phyloP scores from a whole-genome alignment of 2,329 filamentous ascomycete genomes.

The Aspergillus hiratsukae region DNA sequence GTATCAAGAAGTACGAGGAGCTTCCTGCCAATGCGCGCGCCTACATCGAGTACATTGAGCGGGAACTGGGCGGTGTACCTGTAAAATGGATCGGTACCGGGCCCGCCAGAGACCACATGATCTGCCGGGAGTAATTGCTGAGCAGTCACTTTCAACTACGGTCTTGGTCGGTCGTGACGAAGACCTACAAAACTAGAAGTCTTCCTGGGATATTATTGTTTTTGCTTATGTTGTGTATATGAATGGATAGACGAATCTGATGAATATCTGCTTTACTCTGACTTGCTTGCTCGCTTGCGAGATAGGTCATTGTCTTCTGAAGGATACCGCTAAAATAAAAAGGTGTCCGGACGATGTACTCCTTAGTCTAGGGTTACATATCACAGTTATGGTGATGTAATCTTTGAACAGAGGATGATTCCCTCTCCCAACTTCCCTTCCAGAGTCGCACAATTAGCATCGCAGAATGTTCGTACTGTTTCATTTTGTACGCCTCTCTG shows the following conservation, averaged over 20 bases:
- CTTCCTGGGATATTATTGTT: not conserved
- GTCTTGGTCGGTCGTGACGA: not conserved
- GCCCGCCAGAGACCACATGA: slow-evolving; percentile 59
- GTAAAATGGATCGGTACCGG: slow-evolving; percentile 63
- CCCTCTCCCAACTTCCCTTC: too few relatives aligned
- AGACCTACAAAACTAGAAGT: not conserved
- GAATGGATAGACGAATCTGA: not conserved
- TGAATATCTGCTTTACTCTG: not conserved
- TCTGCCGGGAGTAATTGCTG: slow-evolving; percentile 40
- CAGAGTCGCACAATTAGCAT: too few relatives aligned
- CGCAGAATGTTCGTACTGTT: too few relatives aligned
- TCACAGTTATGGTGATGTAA: too few relatives aligned
- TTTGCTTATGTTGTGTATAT: not conserved
- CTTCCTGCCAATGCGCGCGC: slow-evolving; percentile 54
- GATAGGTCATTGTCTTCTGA: too few relatives aligned
- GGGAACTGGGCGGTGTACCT: slow-evolving; percentile 50
- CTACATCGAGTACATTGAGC: slow-evolving; percentile 60
- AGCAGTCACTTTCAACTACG: not conserved
- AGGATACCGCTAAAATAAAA: too few relatives aligned
- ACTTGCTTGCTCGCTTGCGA: not conserved
- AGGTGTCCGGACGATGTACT: too few relatives aligned
- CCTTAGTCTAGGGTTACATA: too few relatives aligned
- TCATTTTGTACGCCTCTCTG: too few relatives aligned
- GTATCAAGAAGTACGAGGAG: slow-evolving; percentile 52
- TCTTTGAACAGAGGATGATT: too few relatives aligned